Percentiles rank a stretch among this genome's conserved stretches.
phyloP scores from a whole-genome alignment of 768 basidiomycete species.

The Russula foetens region DNA sequence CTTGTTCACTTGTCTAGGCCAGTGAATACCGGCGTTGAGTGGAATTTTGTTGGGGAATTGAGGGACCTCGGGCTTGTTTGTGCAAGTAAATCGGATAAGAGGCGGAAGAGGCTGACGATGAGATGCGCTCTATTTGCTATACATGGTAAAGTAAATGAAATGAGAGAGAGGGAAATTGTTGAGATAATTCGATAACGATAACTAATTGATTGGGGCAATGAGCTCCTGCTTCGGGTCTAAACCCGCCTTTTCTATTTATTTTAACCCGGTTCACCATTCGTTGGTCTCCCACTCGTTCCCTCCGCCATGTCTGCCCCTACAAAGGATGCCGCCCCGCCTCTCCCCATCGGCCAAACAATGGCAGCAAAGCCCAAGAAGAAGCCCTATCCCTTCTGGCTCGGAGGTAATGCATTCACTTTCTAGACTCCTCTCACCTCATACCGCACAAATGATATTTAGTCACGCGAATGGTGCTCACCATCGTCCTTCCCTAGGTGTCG shows the following conservation, averaged over 20 bases:
- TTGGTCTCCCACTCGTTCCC: not conserved
- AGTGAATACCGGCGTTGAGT: too few species aligned
- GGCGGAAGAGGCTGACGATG: not conserved
- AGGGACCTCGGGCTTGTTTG: not conserved
- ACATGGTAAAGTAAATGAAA: not conserved
- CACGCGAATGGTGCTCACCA: constrained; percentile 4
- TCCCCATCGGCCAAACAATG: constrained; percentile 4
- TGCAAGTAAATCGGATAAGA: constrained; percentile 6
- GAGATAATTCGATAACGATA: too few species aligned
- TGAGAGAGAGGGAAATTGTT: too few species aligned
- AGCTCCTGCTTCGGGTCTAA: too few species aligned
- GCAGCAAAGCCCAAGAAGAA: constrained; percentile 38
- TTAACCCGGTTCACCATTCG: not conserved
- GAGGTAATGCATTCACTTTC: constrained; percentile 38
- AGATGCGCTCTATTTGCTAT: constrained; percentile 4
- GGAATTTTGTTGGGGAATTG: not conserved
- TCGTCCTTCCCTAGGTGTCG: constrained; percentile 39
- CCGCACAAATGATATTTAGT: not conserved
- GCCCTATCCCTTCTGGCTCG: constrained; percentile 83
- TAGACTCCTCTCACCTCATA: not conserved
- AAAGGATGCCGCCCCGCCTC: constrained; percentile 11
- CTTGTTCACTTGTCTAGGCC: too few species aligned
- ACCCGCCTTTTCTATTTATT: not conserved
- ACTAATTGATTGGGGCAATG: not conserved
- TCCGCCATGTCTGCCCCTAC: constrained; percentile 10